Conservation (phyloP, 169 alveolate species). For the Plasmodium chabaudi region DNA sequence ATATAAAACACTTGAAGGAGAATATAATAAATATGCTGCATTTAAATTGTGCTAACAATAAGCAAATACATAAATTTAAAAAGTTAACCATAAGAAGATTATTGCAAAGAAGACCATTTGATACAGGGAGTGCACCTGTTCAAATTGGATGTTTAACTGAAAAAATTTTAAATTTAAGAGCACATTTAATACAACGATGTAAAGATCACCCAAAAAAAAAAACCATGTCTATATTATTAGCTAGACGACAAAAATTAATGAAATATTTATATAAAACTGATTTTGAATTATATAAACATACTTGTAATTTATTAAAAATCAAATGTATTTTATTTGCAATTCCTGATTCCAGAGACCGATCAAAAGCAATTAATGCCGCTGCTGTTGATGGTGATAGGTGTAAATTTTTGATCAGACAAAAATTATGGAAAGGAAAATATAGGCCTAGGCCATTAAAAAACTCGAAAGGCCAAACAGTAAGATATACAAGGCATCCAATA, state of each 20-base stretch:
- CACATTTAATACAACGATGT: conserved; percentile 85
- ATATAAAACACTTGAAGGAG: conserved; percentile 80
- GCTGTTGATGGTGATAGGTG: conserved; percentile 91
- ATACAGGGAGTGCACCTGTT: conserved; percentile 87
- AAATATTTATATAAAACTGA: conserved; percentile 88
- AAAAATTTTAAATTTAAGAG: conserved; percentile 88
- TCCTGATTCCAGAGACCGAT: conserved; percentile 90
- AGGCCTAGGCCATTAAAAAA: conserved; percentile 85
- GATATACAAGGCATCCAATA: conserved; percentile 90
- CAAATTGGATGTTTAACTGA: conserved; percentile 90
- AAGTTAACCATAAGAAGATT: conserved; percentile 81
- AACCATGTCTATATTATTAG: conserved; percentile 87
- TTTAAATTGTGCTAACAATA: conserved; percentile 82
- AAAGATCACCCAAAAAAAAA: conserved; percentile 88
- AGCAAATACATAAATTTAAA: conserved; percentile 76
- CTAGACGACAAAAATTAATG: conserved; percentile 87
- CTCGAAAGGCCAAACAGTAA: conserved; percentile 86
- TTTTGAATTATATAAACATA: conserved; percentile 85
- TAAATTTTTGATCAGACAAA: conserved; percentile 88
- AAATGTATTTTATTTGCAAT: conserved; percentile 88
- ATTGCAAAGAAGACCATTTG: conserved; percentile 87
- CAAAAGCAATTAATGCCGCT: conserved; percentile 87
- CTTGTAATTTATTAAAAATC: conserved; percentile 85
- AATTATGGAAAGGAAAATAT: conserved; percentile 89
- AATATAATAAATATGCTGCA: conserved; percentile 79